phyloP scores from a whole-genome alignment of 2,329 filamentous ascomycete species.

The Dactylellina haptotyla region DNA sequence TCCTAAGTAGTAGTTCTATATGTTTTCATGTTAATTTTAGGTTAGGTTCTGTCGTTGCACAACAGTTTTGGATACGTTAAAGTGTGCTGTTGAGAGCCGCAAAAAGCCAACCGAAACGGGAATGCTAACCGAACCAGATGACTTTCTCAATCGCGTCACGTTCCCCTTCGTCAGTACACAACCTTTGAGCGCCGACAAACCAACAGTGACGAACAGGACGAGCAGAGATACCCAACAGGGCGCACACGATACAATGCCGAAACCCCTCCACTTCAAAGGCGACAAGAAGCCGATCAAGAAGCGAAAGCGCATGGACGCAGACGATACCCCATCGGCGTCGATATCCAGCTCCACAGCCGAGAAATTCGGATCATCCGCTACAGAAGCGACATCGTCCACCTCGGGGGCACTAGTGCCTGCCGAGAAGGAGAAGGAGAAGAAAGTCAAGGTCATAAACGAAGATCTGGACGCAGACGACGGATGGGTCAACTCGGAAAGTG shows the following conservation, averaged over 20 bases:
- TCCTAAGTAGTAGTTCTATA: no score
- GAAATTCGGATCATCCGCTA: slow-evolving; percentile 30
- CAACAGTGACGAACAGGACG: neutral
- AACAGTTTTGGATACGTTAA: no score
- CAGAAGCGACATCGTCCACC: slow-evolving; percentile 23
- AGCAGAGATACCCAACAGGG: neutral
- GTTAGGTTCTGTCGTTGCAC: neutral
- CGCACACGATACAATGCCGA: slow-evolving; percentile 74
- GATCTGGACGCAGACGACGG: slow-evolving; percentile 74
- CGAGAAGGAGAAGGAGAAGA: slow-evolving; percentile 52
- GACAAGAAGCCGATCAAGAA: slow-evolving; percentile 90
- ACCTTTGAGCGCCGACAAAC: no score
- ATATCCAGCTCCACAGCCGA: slow-evolving; percentile 39
- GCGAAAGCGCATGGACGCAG: slow-evolving; percentile 75
- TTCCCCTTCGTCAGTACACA: slow-evolving; percentile 2
- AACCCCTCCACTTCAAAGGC: slow-evolving; percentile 93
- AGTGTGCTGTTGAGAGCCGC: neutral
- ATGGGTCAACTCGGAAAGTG: slow-evolving; percentile 71
- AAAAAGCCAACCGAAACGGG: neutral
- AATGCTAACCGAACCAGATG: neutral
- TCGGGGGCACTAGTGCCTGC: slow-evolving; percentile 57
- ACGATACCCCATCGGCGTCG: slow-evolving; percentile 62
- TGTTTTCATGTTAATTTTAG: no score
- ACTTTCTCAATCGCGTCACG: slow-evolving; percentile 2
- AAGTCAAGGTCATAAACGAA: slow-evolving; percentile 34